Conservation (phyloP, 192 early-diverging fungal genomes). For the Oehlia diaphana region DNA sequence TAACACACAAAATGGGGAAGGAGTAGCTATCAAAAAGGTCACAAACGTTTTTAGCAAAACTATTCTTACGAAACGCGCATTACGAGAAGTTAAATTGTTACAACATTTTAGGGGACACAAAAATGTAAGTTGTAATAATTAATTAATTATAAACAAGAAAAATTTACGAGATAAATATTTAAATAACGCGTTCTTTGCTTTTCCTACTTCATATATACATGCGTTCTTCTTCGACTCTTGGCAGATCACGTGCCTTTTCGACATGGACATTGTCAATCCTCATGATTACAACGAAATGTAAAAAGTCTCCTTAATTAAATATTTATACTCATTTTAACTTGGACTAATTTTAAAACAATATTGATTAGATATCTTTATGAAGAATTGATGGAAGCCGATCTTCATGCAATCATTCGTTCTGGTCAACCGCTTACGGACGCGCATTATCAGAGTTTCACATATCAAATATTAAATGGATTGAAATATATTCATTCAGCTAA, state of each 20-base stretch:
- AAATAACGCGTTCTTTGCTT: not conserved
- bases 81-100: conserved; percentile 92
- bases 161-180: not conserved
- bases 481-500: conserved; percentile 95
- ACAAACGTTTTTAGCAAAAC: conserved; percentile 81
- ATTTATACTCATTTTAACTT: not conserved
- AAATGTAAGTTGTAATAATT: conserved; percentile 54
- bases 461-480: conserved; percentile 84
- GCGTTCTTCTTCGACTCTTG: not conserved
- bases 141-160: not conserved
- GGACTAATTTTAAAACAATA: not conserved
- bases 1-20: conserved; percentile 64
- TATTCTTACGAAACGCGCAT: conserved; percentile 83
- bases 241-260: conserved; percentile 76
- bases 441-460: conserved; percentile 90
- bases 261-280: conserved; percentile 73
- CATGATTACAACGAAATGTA: conserved; percentile 76
- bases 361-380: conserved; percentile 51
- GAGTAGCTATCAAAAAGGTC: conserved; percentile 90
- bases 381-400: conserved; percentile 88
- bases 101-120: conserved; percentile 92
- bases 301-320: not conserved
- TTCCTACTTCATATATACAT: not conserved
- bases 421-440: conserved; percentile 78
- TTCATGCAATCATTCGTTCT: conserved; percentile 87